A percentile compares a stretch with the other conserved stretches of the same genome.
phyloP scores from a whole-genome alignment of 2,329 filamentous ascomycete genomes.

The Fusarium multiceps region DNA sequence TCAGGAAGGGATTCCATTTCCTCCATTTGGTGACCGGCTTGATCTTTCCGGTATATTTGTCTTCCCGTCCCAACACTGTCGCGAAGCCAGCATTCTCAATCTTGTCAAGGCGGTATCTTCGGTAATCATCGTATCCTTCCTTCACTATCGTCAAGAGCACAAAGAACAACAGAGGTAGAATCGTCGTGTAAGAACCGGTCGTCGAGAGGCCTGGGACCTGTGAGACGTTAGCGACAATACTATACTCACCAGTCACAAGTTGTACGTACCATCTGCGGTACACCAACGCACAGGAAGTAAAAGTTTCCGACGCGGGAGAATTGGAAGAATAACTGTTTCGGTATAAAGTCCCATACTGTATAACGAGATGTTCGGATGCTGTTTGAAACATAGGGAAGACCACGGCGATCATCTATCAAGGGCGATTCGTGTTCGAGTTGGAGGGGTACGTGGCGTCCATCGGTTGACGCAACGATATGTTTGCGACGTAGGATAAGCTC shows the following conservation, averaged over 20 bases:
- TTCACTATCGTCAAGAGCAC: constrained; percentile 84
- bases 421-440: constrained; percentile 53
- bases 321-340: constrained; percentile 85
- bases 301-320: constrained; percentile 90
- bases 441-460: constrained; percentile 68
- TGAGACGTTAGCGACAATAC: constrained; percentile 19
- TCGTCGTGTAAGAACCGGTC: constrained; percentile 79
- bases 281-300: constrained; percentile 84
- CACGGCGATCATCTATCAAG: constrained; percentile 63
- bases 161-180: constrained; percentile 79
- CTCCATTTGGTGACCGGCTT: constrained; percentile 40
- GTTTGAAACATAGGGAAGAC: constrained; percentile 63
- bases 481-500: constrained; percentile 70
- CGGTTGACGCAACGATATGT: constrained; percentile 75
- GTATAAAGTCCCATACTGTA: constrained; percentile 84
- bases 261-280: constrained; percentile 74
- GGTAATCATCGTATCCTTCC: constrained; percentile 87
- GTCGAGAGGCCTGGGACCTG: constrained; percentile 77
- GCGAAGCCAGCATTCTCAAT: constrained; percentile 75
- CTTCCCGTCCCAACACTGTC: constrained; percentile 57
- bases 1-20: constrained; percentile 50
- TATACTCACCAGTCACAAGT: background rate
- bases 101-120: constrained; percentile 82
- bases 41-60: constrained; percentile 48
- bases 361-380: constrained; percentile 86